These are phyloP conservation scores for Trichosporon sp. DNA, from an alignment of 1,284 basidiomycete species.

Conservation along the genomic window DNA sequence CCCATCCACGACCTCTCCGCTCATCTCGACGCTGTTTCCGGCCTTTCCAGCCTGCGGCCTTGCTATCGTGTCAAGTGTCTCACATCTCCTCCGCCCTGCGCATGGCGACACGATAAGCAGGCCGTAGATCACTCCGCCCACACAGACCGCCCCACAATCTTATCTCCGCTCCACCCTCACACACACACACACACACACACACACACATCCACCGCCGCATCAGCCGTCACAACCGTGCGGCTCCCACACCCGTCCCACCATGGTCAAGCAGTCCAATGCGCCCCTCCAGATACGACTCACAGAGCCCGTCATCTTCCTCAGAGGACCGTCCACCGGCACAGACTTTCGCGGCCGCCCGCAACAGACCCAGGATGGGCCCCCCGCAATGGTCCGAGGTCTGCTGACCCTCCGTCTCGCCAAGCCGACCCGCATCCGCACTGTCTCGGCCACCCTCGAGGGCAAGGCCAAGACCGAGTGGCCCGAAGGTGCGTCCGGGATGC, in stretches of 20 bases:
- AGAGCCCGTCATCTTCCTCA: constrained; percentile 76
- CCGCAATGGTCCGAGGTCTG: constrained; percentile 81
- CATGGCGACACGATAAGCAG: not conserved
- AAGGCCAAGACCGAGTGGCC: constrained; percentile 67
- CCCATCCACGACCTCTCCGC: not conserved
- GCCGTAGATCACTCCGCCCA: not conserved
- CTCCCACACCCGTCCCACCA: constrained; percentile 59
- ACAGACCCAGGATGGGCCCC: constrained; percentile 55
- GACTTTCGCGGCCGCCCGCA: constrained; percentile 53
- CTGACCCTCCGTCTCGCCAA: constrained; percentile 75
- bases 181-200: not conserved
- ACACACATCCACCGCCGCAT: not conserved
- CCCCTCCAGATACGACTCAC: constrained; percentile 65
- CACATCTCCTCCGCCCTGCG: not conserved
- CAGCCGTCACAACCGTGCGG: not conserved
- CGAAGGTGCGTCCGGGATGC: constrained; percentile 62
- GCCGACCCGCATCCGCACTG: constrained; percentile 79
- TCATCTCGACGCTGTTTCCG: not conserved
- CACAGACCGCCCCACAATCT: constrained; percentile 4
- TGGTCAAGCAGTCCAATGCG: constrained; percentile 72
- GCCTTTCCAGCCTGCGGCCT: not conserved
- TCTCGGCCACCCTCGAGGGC: constrained; percentile 73
- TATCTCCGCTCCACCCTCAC: not conserved
- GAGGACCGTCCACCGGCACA: constrained; percentile 50
- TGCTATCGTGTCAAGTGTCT: not conserved